These are phyloP conservation scores for Combretum micranthum DNA, from an alignment of 345 rosid genomes.

Conservation along the genomic window DNA sequence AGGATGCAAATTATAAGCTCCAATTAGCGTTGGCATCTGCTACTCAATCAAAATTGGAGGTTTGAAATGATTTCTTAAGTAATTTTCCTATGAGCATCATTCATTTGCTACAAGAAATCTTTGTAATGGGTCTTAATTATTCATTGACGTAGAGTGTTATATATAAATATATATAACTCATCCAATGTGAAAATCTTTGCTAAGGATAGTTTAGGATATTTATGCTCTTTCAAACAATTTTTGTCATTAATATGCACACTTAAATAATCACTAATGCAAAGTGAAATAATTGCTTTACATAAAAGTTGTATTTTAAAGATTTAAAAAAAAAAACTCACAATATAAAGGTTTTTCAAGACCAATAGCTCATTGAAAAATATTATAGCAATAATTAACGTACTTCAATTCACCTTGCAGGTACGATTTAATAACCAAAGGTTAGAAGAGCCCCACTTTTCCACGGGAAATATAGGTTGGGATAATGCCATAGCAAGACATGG, in stretches of 20 bases:
- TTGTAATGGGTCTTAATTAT: too few relatives aligned
- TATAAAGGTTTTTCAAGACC: background rate
- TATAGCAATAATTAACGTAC: too few relatives aligned
- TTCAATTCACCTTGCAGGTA: background rate
- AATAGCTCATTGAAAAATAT: too few relatives aligned
- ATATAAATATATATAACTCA: background rate
- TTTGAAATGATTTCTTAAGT: background rate
- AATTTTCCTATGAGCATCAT: background rate
- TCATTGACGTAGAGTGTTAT: background rate
- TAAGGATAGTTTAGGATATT: too few relatives aligned
- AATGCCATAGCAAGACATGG: constrained; percentile 42
- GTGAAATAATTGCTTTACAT: background rate
- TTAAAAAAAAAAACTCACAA: background rate
- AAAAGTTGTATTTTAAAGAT: background rate
- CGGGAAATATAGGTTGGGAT: constrained; percentile 25
- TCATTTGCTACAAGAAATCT: background rate
- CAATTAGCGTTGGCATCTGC: constrained; percentile 37
- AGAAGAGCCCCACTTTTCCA: constrained; percentile 11
- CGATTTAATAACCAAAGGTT: constrained; percentile 2
- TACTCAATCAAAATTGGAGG: background rate
- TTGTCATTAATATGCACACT: background rate
- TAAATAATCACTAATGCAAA: background rate
- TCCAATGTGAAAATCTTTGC: too few relatives aligned
- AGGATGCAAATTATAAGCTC: constrained; percentile 20
- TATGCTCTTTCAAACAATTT: too few relatives aligned